A percentile compares a stretch with the other conserved stretches of the same genome.
These are phyloP conservation scores for Cinchona pubescens DNA, from an alignment of 257 asterid genomes.

Conservation along the genomic window DNA sequence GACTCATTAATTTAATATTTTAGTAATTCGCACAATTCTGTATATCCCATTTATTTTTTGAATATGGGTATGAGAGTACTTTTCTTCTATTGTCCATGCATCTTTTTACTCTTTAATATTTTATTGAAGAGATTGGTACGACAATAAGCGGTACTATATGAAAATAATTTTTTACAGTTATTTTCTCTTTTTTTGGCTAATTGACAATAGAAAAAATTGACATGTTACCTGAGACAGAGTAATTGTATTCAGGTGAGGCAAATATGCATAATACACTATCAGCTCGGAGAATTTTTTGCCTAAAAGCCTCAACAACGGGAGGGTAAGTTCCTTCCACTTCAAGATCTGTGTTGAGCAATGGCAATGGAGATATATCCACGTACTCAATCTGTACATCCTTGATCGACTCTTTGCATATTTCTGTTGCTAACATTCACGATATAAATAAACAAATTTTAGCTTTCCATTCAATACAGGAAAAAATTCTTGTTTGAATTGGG, in stretches of 20 bases:
- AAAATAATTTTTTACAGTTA: not conserved
- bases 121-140: too few relatives aligned
- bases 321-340: slow-evolving; percentile 65
- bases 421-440: slow-evolving; percentile 40
- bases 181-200: too few relatives aligned
- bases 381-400: slow-evolving; percentile 62
- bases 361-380: slow-evolving; percentile 60
- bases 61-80: too few relatives aligned
- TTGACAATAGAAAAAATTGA: not conserved
- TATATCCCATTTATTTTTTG: too few relatives aligned
- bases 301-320: slow-evolving; percentile 58
- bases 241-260: slow-evolving; percentile 79
- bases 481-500: too few relatives aligned
- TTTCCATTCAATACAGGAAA: too few relatives aligned
- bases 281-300: slow-evolving; percentile 61
- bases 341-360: slow-evolving; percentile 70
- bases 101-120: too few relatives aligned
- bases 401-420: slow-evolving; percentile 46
- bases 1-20: too few relatives aligned
- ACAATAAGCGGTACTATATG: too few relatives aligned
- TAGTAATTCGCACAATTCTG: too few relatives aligned
- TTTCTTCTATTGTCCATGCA: too few relatives aligned
- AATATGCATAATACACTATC: slow-evolving; percentile 63
- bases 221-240: slow-evolving; percentile 59
- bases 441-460: not conserved